Evolutionary conservation across 2,329 filamentous ascomycete genomes (phyloP), one percentile per base, ranked within the genome.

Genomic region (Pseudovirgaria hyperparasitica): DNA sequence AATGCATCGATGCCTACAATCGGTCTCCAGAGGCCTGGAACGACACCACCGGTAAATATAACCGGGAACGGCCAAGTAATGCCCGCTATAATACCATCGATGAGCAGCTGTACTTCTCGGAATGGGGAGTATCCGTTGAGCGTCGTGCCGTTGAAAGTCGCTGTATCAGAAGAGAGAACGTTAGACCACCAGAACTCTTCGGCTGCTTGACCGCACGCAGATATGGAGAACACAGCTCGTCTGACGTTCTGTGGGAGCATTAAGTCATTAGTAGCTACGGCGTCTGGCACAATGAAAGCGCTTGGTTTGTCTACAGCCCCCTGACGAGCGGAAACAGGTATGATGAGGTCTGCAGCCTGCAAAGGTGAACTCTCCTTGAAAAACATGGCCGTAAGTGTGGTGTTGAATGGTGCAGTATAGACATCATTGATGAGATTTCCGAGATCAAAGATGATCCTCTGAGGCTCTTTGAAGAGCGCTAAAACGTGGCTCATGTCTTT

Each of bases 181-280:
- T 87, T 87, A 31, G 66, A 70, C 73, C 79, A 90, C 81, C 82
- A 92, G 43, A 87, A 87, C 48, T 92, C 82, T 54, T 90, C 82
- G 10, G 63, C 56, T 1, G 66, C 65, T 48, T 90, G 82, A 1
- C 80, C 82, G 38, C 75, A 82, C 10, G 82, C 79, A 6, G 77
- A 72, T n/a, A 90, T 64, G 1, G 78, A 73, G 29, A 87, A 70
- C 6, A 85, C 68, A 11, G 82, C 82, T 31, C 75, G 72, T 28
- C 70, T 67, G 12, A 65, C 63, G 41, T 82, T 77, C 26, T 55
- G 61, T 2, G 82, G 82, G 22, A 92, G 61, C n/a, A 40, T 55
- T 22, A 84, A 50, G 0, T 58, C 61, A 35, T 67, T 69, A 1
- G 63, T 64, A 1, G 78, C 75, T 30, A 64, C 67, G 31, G 78